These are phyloP conservation scores for Asterophora parasitica DNA, from an alignment of 768 basidiomycete genomes.

Conservation along the genomic window DNA sequence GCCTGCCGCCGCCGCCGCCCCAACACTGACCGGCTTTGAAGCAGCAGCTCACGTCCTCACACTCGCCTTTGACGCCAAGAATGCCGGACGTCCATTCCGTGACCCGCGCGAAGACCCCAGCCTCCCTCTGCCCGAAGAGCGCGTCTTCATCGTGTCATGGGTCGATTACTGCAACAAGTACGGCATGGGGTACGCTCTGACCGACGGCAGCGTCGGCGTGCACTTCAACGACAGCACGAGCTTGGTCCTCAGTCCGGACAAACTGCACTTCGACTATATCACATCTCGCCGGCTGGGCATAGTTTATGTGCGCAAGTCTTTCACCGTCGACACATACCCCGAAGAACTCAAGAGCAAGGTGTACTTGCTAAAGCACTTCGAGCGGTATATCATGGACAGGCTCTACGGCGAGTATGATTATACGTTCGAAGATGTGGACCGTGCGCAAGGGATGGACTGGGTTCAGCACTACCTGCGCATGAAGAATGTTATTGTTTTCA, in stretches of 20 bases:
- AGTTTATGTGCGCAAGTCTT: constrained; percentile 67
- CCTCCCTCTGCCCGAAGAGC: constrained; percentile 52
- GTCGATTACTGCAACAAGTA: constrained; percentile 99
- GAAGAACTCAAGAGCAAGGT: constrained; percentile 87
- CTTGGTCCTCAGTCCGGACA: constrained; percentile 79
- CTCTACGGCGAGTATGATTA: constrained; percentile 84
- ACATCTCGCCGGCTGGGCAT: constrained; percentile 60
- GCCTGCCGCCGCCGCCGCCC: constrained; percentile 20
- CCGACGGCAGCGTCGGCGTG: constrained; percentile 91
- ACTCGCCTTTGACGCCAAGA: constrained; percentile 66
- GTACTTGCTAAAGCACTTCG: constrained; percentile 90
- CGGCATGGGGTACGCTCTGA: constrained; percentile 98
- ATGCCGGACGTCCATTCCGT: constrained; percentile 58
- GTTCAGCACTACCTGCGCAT: constrained; percentile 93
- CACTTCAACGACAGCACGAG: constrained; percentile 96
- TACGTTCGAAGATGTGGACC: constrained; percentile 63
- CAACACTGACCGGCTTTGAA: constrained; percentile 73
- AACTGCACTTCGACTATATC: constrained; percentile 86
- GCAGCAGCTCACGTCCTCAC: constrained; percentile 47
- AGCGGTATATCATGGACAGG: constrained; percentile 89
- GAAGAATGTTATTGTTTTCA: constrained; percentile 97
- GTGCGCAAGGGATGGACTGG: constrained; percentile 88
- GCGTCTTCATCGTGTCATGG: constrained; percentile 96
- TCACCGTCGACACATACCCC: constrained; percentile 67
- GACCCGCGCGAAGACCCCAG: constrained; percentile 52